Base-by-base conservation (phyloP, 768 basidiomycete genomes). In the Lentinula sp. region DNA sequence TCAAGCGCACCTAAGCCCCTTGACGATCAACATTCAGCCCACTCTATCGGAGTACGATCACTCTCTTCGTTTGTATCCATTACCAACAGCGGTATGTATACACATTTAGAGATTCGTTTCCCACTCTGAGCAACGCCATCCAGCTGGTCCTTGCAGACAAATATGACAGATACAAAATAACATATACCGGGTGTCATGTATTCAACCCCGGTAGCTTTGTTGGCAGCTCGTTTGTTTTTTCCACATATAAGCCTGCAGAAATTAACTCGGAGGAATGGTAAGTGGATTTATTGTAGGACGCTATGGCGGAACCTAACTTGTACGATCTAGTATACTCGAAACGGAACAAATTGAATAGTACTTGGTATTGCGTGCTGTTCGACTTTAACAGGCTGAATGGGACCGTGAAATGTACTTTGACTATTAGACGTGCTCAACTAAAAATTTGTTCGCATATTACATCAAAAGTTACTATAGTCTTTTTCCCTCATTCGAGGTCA, bases 141-240 rank as follows among this genome's bases (percentile, higher is more conserved):
- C 63, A 97, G 95, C 79, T 98, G 18, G 80, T 98, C 36, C 83
- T 99, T 12, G 97, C 97, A 1, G 97, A 99, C 75, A 95, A 90
- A 73, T 97, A 98, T 69, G 95, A 97, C 70, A 85, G 90, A 51
- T 99, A 93, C 72, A 93, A 97, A 67, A 80, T 97, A 64, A 98
- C 95, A 0, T 99, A 99, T 71, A 95, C 95, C 61, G 94, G 94
- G 10, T 98, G 97, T 67, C 97, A 98, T 73, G 97, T 98, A 32
- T 95, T 98, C 80, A 99, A 99, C 71, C 97, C 97, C 0, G 95
- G 97, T 18, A 87, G 89, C 54, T 98, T 98, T 70, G 79, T 94
- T 13, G 86, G 91, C 4, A 88, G 84, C 53, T 82, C 88, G 5
- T 90, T 93, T 65, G 81, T 84, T 5, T 98, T 98, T 78, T 93